Percentiles rank a stretch among this genome's conserved stretches.
phyloP scores from a whole-genome alignment of 257 asterid species.

The Catharanthus roseus region DNA sequence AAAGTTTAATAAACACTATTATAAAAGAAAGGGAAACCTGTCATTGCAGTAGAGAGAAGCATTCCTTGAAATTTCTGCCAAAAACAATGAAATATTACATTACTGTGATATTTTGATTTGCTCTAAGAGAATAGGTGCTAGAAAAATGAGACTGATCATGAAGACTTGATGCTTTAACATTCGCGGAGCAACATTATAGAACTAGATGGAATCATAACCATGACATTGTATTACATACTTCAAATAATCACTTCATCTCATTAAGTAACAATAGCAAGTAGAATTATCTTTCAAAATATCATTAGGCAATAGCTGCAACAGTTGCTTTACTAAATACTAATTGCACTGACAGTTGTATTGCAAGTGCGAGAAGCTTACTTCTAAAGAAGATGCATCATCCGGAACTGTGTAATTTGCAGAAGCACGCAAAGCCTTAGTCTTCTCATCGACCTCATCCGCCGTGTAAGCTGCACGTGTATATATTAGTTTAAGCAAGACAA shows the following conservation, averaged over 20 bases:
- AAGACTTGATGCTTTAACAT: not conserved
- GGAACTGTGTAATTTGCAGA: constrained; percentile 35
- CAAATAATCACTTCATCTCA: not conserved
- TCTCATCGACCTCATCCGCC: constrained; percentile 61
- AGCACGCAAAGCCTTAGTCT: constrained; percentile 50
- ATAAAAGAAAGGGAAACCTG: constrained; percentile 39
- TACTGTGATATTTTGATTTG: not conserved
- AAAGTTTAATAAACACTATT: not conserved
- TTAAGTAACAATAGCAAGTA: not conserved
- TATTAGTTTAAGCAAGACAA: not conserved
- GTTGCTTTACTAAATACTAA: not conserved
- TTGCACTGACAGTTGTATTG: no score
- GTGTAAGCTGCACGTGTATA: constrained; percentile 53
- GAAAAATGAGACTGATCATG: not conserved
- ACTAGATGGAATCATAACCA: not conserved
- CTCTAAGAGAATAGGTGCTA: not conserved
- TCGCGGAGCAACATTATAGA: not conserved
- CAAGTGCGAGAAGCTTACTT: constrained; percentile 41
- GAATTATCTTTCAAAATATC: not conserved
- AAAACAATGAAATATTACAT: constrained; percentile 4
- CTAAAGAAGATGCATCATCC: constrained; percentile 52
- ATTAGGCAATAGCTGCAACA: not conserved
- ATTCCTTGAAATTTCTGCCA: constrained; percentile 59
- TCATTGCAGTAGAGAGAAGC: constrained; percentile 49
- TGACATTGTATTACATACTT: not conserved